Percentiles rank a stretch among this genome's conserved stretches.
phyloP scores from a whole-genome alignment of 345 rosid species.

The Odontarrhena argentea region DNA sequence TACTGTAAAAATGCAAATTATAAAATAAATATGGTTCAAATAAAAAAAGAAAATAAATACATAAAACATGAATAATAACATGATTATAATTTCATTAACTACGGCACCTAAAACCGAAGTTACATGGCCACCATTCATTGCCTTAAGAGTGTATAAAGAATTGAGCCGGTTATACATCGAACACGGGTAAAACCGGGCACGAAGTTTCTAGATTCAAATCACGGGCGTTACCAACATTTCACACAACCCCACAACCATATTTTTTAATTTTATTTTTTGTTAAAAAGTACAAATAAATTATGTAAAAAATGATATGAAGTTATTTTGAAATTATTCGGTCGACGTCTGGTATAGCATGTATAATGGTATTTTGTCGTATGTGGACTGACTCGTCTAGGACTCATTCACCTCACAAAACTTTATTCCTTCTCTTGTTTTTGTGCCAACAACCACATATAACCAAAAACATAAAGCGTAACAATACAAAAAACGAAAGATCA shows the following conservation, averaged over 20 bases:
- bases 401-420: constrained; percentile 20
- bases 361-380: constrained; percentile 34
- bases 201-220: constrained; percentile 37
- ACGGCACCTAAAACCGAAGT: too few species aligned
- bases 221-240: constrained; percentile 37
- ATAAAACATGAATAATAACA: too few species aligned
- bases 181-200: constrained; percentile 21
- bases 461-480: constrained; percentile 32
- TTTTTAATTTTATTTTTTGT: not conserved
- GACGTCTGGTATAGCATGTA: constrained; percentile 27
- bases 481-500: constrained; percentile 23
- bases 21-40: too few species aligned
- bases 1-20: too few species aligned
- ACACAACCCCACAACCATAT: constrained; percentile 26
- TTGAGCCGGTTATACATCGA: constrained; percentile 22
- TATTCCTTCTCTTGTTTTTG: constrained; percentile 12
- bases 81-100: too few species aligned
- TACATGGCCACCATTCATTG: too few species aligned
- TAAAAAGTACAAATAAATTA: not conserved
- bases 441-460: constrained; percentile 36
- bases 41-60: too few species aligned
- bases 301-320: not conserved
- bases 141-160: not conserved
- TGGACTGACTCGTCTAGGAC: constrained; percentile 26
- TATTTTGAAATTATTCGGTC: constrained; percentile 26